Conservation (phyloP, 805 yeast species). For the Ogataea henricii region DNA sequence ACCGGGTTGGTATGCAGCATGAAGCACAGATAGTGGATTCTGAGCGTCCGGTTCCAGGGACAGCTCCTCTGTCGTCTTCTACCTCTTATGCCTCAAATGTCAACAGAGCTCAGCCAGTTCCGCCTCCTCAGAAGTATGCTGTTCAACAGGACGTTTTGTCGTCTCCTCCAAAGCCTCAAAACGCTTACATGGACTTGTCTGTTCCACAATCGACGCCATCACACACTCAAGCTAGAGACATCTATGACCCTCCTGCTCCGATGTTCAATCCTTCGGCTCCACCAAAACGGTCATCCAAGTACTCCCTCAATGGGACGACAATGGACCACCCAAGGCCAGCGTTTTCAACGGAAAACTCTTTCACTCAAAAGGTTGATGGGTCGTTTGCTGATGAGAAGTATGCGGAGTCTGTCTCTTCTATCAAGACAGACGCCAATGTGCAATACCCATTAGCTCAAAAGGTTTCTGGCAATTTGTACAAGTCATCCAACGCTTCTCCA, state of each 20-base stretch:
- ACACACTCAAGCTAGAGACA: not conserved
- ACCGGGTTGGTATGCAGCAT: not conserved
- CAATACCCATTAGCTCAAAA: constrained; percentile 20
- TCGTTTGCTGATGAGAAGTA: constrained; percentile 7
- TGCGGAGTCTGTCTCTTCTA: constrained; percentile 18
- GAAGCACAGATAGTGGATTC: not conserved
- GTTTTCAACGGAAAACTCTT: constrained; percentile 4
- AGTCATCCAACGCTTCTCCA: constrained; percentile 14
- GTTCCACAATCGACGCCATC: constrained; percentile 12
- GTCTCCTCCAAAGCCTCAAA: constrained; percentile 1
- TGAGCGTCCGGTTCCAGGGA: constrained; percentile 3
- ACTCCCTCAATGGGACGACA: not conserved
- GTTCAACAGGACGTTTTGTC: not conserved
- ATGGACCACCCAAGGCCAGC: not conserved
- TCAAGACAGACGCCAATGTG: constrained; percentile 16
- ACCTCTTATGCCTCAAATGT: constrained; percentile 1
- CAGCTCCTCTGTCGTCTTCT: constrained; percentile 11
- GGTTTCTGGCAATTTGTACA: constrained; percentile 6
- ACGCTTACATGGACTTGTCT: not conserved
- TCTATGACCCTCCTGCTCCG: constrained; percentile 5
- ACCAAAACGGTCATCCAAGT: constrained; percentile 11
- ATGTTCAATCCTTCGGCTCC: constrained; percentile 13
- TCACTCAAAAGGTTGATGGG: constrained; percentile 1
- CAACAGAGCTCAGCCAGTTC: constrained; percentile 1
- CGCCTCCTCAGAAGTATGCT: constrained; percentile 1